A percentile compares a stretch with the other conserved stretches of the same genome.
These are phyloP conservation scores for Xylariaceae sp. DNA, from an alignment of 2,329 filamentous ascomycete species.

Conservation along the genomic window DNA sequence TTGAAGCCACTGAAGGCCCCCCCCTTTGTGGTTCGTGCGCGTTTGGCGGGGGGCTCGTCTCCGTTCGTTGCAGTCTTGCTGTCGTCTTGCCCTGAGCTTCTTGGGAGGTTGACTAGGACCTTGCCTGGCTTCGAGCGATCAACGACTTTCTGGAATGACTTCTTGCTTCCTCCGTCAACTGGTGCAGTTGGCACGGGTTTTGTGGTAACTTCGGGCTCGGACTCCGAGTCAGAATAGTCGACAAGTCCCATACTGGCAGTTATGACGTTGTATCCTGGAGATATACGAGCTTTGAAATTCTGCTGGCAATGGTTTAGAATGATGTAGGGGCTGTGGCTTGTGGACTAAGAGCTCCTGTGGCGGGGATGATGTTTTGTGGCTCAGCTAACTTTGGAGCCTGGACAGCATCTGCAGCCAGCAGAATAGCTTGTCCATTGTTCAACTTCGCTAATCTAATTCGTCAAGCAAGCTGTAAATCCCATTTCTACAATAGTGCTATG, in stretches of 20 bases:
- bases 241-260: constrained; percentile 72
- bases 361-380: no score
- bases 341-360: no score
- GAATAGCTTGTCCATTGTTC: no score
- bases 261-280: no score
- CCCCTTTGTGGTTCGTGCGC: constrained; percentile 59
- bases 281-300: background rate
- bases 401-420: no score
- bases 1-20: constrained; percentile 82
- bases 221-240: constrained; percentile 83
- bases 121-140: constrained; percentile 82
- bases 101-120: constrained; percentile 80
- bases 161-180: constrained; percentile 52
- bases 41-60: constrained; percentile 72
- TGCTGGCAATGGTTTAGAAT: no score
- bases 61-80: constrained; percentile 40
- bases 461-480: no score
- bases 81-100: constrained; percentile 47
- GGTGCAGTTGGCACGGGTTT: constrained; percentile 47
- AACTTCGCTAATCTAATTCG: no score
- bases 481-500: no score
- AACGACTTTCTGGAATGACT: constrained; percentile 78
- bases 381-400: no score
- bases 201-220: constrained; percentile 63
- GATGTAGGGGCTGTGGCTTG: no score